Evolutionary conservation across 2,329 filamentous ascomycete genomes (phyloP), one percentile per base, ranked within the genome.

Genomic region (Diaporthe destruens): DNA sequence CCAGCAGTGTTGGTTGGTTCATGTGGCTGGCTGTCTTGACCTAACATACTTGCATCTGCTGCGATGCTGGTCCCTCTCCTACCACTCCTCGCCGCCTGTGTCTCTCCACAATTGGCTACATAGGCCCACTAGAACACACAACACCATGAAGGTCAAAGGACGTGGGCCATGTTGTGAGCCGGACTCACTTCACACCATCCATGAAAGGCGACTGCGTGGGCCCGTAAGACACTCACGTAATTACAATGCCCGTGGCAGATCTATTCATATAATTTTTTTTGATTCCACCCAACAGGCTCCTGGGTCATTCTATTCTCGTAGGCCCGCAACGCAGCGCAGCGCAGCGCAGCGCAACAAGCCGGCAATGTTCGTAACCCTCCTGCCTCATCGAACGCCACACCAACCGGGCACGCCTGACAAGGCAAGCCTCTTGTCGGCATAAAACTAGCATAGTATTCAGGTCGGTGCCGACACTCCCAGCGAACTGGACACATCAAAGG

Each of bases 221-320:
- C 61, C 12, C 3, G 23, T 25, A 8, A 36, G 25, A 6, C 47
- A 25, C 12, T 65, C 44, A 25, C 61, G 32, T 57, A 7, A 14
- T 29, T 23, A 51, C 67, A 16, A 53, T 39, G 29, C 4, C 29
- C 20, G 25, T 7, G 42, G 39, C 57, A 66, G 16, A 32, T 20
- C 47, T 49, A 23, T 39, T 57, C 23, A 47, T 54, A 53, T 69
- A 53, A 56, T 20, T 34, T 61, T 68, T 68, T 65, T 49, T 16
- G 18, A 68, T 74, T 72, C 55, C 72, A 39, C 39, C 36, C 54
- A 54, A 72, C 59, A 56, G 67, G 47, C 68, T 56, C 34, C 39
- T 67, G 51, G 69, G 55, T 65, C 69, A 65, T 71, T 69, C 72
- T 74, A 74, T 69, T 53, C 55, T 72, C 69, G 12, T 68, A 34